phyloP scores from a whole-genome alignment of 2,329 filamentous ascomycete genomes.

The Exophiala sideris region DNA sequence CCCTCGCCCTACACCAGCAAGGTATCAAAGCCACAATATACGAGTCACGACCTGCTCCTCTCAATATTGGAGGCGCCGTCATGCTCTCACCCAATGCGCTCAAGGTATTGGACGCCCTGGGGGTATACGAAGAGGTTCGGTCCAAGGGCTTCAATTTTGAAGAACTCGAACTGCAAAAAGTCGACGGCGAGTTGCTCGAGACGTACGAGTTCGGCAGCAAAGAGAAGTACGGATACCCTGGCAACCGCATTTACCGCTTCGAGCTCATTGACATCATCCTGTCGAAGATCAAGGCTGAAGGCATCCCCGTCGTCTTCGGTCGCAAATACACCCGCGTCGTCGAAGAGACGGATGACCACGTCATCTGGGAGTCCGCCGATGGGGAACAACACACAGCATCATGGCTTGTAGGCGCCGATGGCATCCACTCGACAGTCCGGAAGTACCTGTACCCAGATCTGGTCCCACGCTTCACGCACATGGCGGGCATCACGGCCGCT shows the following conservation, averaged over 20 bases:
- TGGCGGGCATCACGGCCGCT: constrained; percentile 39
- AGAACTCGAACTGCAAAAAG: constrained; percentile 46
- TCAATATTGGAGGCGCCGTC: constrained; percentile 53
- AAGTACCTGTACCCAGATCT: constrained; percentile 50
- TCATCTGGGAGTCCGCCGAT: constrained; percentile 50
- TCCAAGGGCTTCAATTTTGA: constrained; percentile 52
- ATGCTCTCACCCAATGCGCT: constrained; percentile 61
- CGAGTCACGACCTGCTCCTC: constrained; percentile 46
- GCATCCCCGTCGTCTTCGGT: constrained; percentile 46
- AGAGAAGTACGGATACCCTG: constrained; percentile 52
- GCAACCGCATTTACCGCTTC: constrained; percentile 53
- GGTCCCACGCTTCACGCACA: constrained; percentile 50
- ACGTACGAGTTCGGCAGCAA: constrained; percentile 24
- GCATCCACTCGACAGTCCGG: constrained; percentile 57
- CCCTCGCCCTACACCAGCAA: constrained; percentile 52
- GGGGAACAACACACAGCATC: constrained; percentile 35
- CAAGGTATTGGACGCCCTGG: constrained; percentile 50
- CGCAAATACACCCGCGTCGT: constrained; percentile 48
- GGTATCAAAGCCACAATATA: constrained; percentile 52
- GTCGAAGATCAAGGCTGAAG: constrained; percentile 38
- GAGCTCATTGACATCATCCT: constrained; percentile 51
- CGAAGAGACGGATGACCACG: constrained; percentile 37
- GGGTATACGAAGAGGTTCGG: constrained; percentile 47
- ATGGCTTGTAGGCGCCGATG: constrained; percentile 57
- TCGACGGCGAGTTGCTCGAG: constrained; percentile 35